phyloP scores from a whole-genome alignment of 768 basidiomycete genomes.

The Naganishia kalamii region DNA sequence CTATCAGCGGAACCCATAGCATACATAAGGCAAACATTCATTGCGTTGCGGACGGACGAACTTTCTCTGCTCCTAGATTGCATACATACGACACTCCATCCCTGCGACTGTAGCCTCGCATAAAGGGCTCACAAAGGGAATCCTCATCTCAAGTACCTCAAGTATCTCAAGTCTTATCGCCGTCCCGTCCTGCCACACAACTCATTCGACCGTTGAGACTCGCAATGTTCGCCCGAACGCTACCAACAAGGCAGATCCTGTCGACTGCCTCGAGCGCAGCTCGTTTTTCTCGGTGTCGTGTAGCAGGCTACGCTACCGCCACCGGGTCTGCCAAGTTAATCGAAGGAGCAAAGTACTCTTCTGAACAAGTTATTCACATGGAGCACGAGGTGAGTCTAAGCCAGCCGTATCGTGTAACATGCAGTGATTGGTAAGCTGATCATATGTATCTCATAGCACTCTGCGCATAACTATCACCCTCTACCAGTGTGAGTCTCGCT shows the following conservation, averaged over 20 bases:
- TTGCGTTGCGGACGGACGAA: no score
- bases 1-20: no score
- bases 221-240: conserved; percentile 9
- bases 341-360: conserved; percentile 34
- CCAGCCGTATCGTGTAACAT: conserved; percentile 1
- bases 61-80: no score
- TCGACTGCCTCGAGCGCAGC: neutral
- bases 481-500: conserved; percentile 58
- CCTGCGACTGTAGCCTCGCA: no score
- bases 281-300: neutral
- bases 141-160: no score
- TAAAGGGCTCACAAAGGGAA: no score
- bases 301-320: conserved; percentile 10
- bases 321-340: conserved; percentile 3
- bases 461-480: conserved; percentile 79
- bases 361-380: conserved; percentile 61
- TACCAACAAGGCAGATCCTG: neutral
- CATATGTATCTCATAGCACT: conserved; percentile 39
- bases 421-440: neutral
- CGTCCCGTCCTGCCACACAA: neutral
- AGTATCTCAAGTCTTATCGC: no score
- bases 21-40: no score
- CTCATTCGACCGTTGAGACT: neutral
- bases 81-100: no score
- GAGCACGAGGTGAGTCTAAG: conserved; percentile 70